These are phyloP conservation scores for Paracoccidioides brasiliensis DNA, from an alignment of 2,329 filamentous ascomycete species.

Conservation along the genomic window DNA sequence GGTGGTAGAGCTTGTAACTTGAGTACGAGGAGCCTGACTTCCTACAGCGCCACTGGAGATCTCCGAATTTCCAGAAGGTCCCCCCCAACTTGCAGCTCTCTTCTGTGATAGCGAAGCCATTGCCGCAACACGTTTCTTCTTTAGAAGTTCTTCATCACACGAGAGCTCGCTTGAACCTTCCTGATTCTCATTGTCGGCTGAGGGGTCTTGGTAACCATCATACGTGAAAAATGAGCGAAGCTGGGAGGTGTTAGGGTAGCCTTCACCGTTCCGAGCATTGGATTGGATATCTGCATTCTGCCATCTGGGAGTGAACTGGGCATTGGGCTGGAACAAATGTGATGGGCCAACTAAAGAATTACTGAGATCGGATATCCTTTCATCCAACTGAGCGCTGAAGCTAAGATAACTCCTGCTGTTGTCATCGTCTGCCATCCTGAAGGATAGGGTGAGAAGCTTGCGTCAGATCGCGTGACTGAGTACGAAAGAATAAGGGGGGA, in stretches of 20 bases:
- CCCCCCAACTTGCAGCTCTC: neutral
- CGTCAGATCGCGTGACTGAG: neutral
- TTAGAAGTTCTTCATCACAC: slow-evolving; percentile 1
- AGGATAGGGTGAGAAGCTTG: neutral
- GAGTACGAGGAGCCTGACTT: neutral
- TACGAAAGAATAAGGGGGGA: neutral
- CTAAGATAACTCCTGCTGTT: neutral
- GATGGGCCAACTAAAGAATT: slow-evolving; percentile 3
- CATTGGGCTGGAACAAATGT: neutral
- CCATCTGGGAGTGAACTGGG: neutral
- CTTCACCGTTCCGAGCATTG: neutral
- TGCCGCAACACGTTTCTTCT: slow-evolving; percentile 2
- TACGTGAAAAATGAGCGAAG: neutral
- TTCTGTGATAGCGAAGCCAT: slow-evolving; percentile 4
- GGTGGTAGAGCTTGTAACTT: neutral
- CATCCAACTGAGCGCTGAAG: slow-evolving; percentile 1
- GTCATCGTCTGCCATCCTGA: neutral
- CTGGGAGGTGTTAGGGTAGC: neutral
- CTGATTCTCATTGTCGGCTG: neutral
- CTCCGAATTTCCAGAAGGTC: neutral
- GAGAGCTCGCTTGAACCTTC: neutral
- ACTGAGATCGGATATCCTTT: slow-evolving; percentile 3
- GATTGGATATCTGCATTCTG: neutral
- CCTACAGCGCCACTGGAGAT: neutral
- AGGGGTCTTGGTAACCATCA: neutral